These are phyloP conservation scores for Inga oerstediana DNA, from an alignment of 306 rosid genomes.

Conservation along the genomic window DNA sequence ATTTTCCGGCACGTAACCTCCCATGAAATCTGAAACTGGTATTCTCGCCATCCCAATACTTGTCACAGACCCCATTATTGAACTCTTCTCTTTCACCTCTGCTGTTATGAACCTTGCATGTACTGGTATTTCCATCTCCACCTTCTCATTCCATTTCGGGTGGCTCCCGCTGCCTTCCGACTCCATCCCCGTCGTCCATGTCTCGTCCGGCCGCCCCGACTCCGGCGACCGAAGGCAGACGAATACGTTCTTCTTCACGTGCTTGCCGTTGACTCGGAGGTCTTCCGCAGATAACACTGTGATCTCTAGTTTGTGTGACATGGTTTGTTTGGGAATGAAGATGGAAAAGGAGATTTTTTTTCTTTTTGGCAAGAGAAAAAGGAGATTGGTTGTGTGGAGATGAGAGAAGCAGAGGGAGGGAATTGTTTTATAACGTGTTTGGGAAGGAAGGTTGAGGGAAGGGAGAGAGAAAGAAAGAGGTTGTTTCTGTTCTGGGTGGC, in stretches of 20 bases:
- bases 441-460: conserved; percentile 40
- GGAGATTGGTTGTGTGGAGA: background rate
- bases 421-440: background rate
- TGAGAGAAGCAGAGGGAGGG: background rate
- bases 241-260: conserved; percentile 45
- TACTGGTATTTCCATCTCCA: conserved; percentile 45
- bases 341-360: too few relatives aligned
- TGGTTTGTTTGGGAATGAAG: background rate
- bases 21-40: conserved; percentile 51
- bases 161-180: conserved; percentile 43
- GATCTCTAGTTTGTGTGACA: conserved; percentile 46
- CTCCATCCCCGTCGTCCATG: conserved; percentile 25
- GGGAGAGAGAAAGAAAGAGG: conserved; percentile 40
- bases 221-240: conserved; percentile 23
- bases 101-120: conserved; percentile 37
- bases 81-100: conserved; percentile 46
- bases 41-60: conserved; percentile 46
- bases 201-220: background rate
- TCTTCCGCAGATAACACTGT: conserved; percentile 62
- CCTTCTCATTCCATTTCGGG: conserved; percentile 52
- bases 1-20: conserved; percentile 41
- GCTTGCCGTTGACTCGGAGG: conserved; percentile 41
- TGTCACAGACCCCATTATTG: conserved; percentile 12
- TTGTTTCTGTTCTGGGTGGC: conserved; percentile 23
- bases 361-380: background rate